Conservation (phyloP, 1,139 yeast species). For the Saccharomyces pastorianus region DNA sequence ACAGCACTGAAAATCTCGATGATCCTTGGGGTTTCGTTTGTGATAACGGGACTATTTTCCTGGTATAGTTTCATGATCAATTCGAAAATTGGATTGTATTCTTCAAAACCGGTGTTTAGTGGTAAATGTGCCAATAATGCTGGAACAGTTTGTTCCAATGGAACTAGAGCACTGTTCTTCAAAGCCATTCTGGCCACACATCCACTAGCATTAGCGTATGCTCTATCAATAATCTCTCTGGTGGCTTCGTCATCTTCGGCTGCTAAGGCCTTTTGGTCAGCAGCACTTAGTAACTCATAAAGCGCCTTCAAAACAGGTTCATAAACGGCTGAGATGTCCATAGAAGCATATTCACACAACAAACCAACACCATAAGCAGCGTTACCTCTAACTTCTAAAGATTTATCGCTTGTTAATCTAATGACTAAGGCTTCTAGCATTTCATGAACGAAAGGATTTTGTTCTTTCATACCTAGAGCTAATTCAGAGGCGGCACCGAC, state of each 20-base stretch:
- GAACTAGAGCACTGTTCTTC: slow-evolving; percentile 65
- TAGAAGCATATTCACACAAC: slow-evolving; percentile 52
- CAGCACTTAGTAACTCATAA: slow-evolving; percentile 70
- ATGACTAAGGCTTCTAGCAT: slow-evolving; percentile 61
- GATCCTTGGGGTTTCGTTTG: slow-evolving; percentile 53
- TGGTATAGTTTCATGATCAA: slow-evolving; percentile 67
- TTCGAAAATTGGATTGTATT: slow-evolving; percentile 82
- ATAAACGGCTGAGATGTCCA: slow-evolving; percentile 57
- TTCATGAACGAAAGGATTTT: slow-evolving; percentile 62
- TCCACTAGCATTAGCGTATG: slow-evolving; percentile 92
- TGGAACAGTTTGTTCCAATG: slow-evolving; percentile 71
- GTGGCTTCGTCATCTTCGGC: slow-evolving; percentile 70
- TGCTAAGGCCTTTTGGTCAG: slow-evolving; percentile 55
- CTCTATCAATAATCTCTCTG: slow-evolving; percentile 71
- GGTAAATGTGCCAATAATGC: slow-evolving; percentile 77
- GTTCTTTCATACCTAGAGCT: slow-evolving; percentile 61
- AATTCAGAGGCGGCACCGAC: slow-evolving; percentile 91
- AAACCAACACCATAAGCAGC: slow-evolving; percentile 96
- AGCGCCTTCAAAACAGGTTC: slow-evolving; percentile 65
- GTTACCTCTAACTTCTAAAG: slow-evolving; percentile 85
- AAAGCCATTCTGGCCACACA: slow-evolving; percentile 90
- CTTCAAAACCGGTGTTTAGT: slow-evolving; percentile 81
- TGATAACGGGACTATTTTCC: slow-evolving; percentile 49
- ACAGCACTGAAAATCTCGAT: slow-evolving; percentile 63
- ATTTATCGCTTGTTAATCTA: slow-evolving; percentile 66